Percentiles rank a stretch among this genome's conserved stretches.
phyloP scores from a whole-genome alignment of 352 stramenopile species.

The Globisporangium solare region DNA sequence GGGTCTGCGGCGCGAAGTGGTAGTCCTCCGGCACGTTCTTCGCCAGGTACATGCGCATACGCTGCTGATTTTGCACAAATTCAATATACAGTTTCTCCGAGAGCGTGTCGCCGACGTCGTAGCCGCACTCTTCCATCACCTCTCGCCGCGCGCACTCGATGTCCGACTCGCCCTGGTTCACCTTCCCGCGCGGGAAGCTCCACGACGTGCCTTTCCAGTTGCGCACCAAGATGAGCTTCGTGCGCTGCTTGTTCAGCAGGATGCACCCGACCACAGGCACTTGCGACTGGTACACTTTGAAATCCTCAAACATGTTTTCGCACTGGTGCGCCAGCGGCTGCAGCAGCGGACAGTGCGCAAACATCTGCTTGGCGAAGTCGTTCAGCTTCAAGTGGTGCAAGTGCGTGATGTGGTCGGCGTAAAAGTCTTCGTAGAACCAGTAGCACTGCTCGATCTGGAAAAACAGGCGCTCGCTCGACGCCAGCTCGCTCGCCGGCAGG shows the following conservation, averaged over 20 bases:
- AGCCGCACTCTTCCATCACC: conserved; percentile 92
- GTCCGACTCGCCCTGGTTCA: conserved; percentile 90
- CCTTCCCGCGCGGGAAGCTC: conserved; percentile 91
- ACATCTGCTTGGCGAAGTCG: conserved; percentile 92
- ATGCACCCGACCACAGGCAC: conserved; percentile 95
- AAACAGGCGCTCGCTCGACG: conserved; percentile 92
- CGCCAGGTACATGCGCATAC: conserved; percentile 92
- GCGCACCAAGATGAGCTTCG: conserved; percentile 88
- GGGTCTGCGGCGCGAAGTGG: conserved; percentile 90
- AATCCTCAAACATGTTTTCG: conserved; percentile 91
- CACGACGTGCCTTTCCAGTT: conserved; percentile 91
- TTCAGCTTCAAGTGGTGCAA: conserved; percentile 92
- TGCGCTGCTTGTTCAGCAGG: conserved; percentile 81
- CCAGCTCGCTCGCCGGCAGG: conserved; percentile 87
- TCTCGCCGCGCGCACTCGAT: conserved; percentile 87
- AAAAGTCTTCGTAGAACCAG: conserved; percentile 98
- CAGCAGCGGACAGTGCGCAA: conserved; percentile 88
- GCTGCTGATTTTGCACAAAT: conserved; percentile 84
- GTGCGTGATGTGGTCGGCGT: conserved; percentile 85
- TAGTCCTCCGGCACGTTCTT: conserved; percentile 88
- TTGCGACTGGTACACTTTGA: conserved; percentile 91
- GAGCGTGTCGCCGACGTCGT: conserved; percentile 78
- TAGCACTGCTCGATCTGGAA: conserved; percentile 97
- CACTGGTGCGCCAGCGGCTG: conserved; percentile 81
- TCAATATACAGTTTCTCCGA: conserved; percentile 78